Conservation (phyloP, 306 rosid genomes). For the Ormosia semicastrata region DNA sequence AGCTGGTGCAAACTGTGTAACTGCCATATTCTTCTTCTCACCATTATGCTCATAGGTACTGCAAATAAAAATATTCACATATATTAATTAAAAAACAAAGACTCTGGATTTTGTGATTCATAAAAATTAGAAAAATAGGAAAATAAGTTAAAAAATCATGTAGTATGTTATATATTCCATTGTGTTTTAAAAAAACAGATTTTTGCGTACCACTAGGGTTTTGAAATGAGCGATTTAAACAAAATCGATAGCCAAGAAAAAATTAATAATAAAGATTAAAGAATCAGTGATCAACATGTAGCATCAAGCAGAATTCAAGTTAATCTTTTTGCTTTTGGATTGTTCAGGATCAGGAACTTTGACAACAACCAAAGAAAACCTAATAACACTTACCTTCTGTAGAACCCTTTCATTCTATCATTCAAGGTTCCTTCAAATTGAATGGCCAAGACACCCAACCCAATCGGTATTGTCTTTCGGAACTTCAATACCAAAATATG, state of each 20-base stretch:
- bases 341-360: background rate
- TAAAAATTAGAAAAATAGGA: background rate
- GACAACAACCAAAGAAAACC: background rate
- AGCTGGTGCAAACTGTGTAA: slow-evolving; percentile 95
- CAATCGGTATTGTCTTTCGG: slow-evolving; percentile 52
- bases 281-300: background rate
- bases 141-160: background rate
- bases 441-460: slow-evolving; percentile 65
- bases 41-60: slow-evolving; percentile 78
- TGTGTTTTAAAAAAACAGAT: background rate
- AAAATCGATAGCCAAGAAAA: background rate
- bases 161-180: background rate
- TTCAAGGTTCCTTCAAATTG: slow-evolving; percentile 74
- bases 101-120: background rate
- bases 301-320: background rate
- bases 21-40: slow-evolving; percentile 93
- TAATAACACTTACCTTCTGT: slow-evolving; percentile 58
- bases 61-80: slow-evolving; percentile 1
- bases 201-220: background rate
- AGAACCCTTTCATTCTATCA: slow-evolving; percentile 91
- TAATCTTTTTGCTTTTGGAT: background rate
- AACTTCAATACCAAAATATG: slow-evolving; percentile 85
- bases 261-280: background rate
- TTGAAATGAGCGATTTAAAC: background rate
- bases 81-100: background rate